Evolutionary conservation across 139 green algal genomes (phyloP).

Genomic region (Edaphochlamys debaryana): DNA sequence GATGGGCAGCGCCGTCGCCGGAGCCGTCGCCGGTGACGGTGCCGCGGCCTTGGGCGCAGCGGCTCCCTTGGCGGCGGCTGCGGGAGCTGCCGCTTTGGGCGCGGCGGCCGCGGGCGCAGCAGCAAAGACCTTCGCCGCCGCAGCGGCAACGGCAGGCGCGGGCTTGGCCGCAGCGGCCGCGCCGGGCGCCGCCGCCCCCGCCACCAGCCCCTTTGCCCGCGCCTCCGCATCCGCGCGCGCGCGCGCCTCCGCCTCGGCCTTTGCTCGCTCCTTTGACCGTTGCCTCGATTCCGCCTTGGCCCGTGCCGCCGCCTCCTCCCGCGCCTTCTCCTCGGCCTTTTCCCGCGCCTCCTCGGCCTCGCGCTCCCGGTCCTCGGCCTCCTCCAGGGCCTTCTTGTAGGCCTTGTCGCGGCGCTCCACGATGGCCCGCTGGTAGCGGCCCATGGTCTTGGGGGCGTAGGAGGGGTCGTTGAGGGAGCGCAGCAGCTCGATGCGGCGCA

Average conservation of each 20-base stretch:
- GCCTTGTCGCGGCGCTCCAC: background rate
- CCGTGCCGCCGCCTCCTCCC: background rate
- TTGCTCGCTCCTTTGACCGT: background rate
- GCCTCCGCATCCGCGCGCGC: too few species aligned
- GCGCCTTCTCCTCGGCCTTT: background rate
- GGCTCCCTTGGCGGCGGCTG: too few species aligned
- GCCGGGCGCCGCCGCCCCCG: too few species aligned
- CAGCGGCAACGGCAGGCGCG: too few species aligned
- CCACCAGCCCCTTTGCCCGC: background rate
- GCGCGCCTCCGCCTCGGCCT: too few species aligned
- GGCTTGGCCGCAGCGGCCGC: too few species aligned
- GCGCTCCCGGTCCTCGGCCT: background rate
- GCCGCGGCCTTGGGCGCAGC: too few species aligned
- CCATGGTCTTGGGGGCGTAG: background rate
- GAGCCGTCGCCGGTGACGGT: too few species aligned
- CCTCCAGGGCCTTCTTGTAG: background rate
- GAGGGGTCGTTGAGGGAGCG: conserved; percentile 13
- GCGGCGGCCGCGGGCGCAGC: too few species aligned
- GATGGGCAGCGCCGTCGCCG: too few species aligned
- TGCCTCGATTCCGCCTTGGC: background rate
- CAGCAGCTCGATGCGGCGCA: conserved; percentile 27
- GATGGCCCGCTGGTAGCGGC: background rate
- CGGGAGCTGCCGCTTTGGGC: too few species aligned
- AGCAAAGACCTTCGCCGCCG: too few species aligned
- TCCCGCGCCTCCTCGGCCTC: background rate